Evolutionary conservation across 495 filamentous ascomycete genomes (phyloP), one percentile per base, ranked within the genome.

Genomic region (Xylaria flabelliformis): DNA sequence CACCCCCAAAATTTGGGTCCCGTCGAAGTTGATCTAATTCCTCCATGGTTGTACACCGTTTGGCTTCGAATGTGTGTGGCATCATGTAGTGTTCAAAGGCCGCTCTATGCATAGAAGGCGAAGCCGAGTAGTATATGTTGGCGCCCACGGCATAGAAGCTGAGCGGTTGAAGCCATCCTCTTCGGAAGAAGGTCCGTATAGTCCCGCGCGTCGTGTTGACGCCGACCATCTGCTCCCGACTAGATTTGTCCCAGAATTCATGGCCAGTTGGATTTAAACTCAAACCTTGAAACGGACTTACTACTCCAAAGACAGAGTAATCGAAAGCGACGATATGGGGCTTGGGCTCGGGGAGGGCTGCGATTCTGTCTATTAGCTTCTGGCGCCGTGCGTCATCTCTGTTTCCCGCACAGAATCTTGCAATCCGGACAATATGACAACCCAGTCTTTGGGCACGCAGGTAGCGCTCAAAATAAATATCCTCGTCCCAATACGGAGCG

Each of bases 51-150:
- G 88, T 83, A 13, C 89, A 89, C 36, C 90, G 86, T 26, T 89
- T 87, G 21, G 89, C 90, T 56, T 88, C 86, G 77, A 91, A 95
- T 36, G 86, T 87, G 77, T 96, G 92, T 26, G 86, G 88, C 88
- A 96, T 89, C 32, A 91, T 91, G 63, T 89, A 91, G 51, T 88
- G 88, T 59, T 88, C 83, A 77, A 91, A 91, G 15, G 92, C 93
- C 3, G 92, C 92, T 70, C 88, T 91, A 76, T 94, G 91, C 92
- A 95, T 96, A 0, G 88, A 89, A 0, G 93, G 93, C 0, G 91
- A 93, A 42, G 94, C 82, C 77, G 90, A 93, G 80, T 93, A 93
- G 36, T 88, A 86, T 21, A 94, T 91, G 67, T 87, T 91, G 24
- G 89, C 90, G 4, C 93, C 93, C 34, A 92, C 83, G 46, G 93